Base-by-base conservation (phyloP, 2,329 filamentous ascomycete genomes). In the Elsinoe ampelina region DNA sequence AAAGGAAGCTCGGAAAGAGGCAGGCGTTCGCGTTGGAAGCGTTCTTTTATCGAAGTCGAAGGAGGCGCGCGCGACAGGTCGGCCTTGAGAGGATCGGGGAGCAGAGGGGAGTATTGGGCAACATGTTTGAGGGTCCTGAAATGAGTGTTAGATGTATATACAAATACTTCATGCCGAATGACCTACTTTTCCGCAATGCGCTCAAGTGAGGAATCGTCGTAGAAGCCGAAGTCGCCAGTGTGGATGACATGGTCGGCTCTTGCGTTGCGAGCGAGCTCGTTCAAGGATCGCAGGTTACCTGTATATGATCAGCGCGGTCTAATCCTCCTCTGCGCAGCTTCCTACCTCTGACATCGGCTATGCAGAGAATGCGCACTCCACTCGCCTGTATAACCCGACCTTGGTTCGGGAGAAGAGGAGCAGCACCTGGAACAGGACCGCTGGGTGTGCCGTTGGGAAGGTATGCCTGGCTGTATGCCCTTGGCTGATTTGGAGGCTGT, bases 221-320 rank as follows among this genome's bases (percentile, higher is more conserved):
- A 98, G 76, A 98, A 98, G 61, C 93, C 93, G 71, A 98, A 98
- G 72, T 98, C 93, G 72, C 93, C 93, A 17, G 93, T 98, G 74
- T 98, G 93, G 68, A 98, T 90, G 73, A 98, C 95, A 76, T 96
- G 90, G 75, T 96, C 90, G 66, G 93, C 93, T 70, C 87, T 87
- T 61, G 93, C 92, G 70, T 93, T 87, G 73, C 89, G 95, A 62
- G 93, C 93, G 60, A 98, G 85, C 60, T 97, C 91, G 75, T 98
- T 98, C 67, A 98, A 79, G 63, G 93, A 96, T 75, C 86, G 84
- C 64, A 98, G 78, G 72, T 97, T 96, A 73, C 93, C 93, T 98
- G 64, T 56, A 41, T 34, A 12, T 4, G 4, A 47, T 54, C 15
- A 52, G 54, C 66, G 45, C 64, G 62, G 51, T 54, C 47, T 39